Percentiles rank a stretch among this genome's conserved stretches.
phyloP scores from a whole-genome alignment of 306 rosid species.

The Comarum palustre region DNA sequence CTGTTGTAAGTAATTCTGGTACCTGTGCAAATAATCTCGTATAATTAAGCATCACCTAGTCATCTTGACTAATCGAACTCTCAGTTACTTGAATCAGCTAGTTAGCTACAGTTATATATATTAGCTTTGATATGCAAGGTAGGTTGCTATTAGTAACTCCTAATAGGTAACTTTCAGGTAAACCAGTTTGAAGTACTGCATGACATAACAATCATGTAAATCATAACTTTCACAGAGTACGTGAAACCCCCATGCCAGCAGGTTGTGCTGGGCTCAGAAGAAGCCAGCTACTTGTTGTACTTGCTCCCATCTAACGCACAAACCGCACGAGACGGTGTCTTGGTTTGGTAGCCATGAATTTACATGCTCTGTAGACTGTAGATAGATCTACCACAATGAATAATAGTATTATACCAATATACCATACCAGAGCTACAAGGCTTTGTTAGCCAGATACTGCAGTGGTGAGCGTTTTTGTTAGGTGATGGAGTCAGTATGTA shows the following conservation, averaged over 20 bases:
- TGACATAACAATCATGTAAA: background rate
- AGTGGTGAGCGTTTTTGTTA: slow-evolving; percentile 1
- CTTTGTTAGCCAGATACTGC: background rate
- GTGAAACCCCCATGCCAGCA: background rate
- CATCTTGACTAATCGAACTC: background rate
- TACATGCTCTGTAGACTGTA: background rate
- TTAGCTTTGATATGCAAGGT: background rate
- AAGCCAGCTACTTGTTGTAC: background rate
- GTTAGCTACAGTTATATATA: background rate
- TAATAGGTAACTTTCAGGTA: background rate
- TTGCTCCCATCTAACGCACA: background rate
- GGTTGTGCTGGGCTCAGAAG: background rate
- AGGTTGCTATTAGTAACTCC: background rate
- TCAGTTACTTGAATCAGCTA: background rate
- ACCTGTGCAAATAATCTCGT: background rate
- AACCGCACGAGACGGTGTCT: background rate
- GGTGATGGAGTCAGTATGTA: background rate
- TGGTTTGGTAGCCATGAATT: background rate
- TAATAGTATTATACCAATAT: too few relatives aligned
- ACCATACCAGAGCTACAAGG: background rate
- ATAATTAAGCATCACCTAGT: background rate
- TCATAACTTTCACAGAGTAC: background rate
- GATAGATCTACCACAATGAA: background rate
- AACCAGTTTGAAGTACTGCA: background rate
- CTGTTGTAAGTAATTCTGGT: background rate